Conservation (phyloP, 1,284 basidiomycete species). For the Puccinia coronata region DNA sequence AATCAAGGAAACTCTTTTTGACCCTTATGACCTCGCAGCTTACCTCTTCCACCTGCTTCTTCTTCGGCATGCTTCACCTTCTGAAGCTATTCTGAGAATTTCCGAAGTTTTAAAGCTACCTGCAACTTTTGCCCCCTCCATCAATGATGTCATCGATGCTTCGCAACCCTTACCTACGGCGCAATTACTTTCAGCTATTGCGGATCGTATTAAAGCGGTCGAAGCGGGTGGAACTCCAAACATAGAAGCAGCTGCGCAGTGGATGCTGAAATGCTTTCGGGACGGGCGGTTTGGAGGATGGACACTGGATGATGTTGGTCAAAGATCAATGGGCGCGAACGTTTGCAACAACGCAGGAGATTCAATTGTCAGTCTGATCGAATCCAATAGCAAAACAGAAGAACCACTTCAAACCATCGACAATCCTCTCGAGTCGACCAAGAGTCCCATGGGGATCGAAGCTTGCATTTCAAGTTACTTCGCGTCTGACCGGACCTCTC, state of each 20-base stretch:
- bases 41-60: conserved; percentile 40
- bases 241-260: conserved; percentile 70
- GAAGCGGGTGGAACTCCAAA: conserved; percentile 73
- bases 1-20: conserved; percentile 42
- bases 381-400: conserved; percentile 11
- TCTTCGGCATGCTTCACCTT: conserved; percentile 9
- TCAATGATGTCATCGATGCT: background rate
- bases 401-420: background rate
- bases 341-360: background rate
- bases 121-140: background rate
- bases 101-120: conserved; percentile 8
- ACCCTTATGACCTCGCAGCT: conserved; percentile 28
- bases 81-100: background rate
- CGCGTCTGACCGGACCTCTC: background rate
- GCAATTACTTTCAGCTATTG: conserved; percentile 71
- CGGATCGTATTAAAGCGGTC: conserved; percentile 74
- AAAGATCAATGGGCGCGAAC: conserved; percentile 19
- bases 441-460: background rate
- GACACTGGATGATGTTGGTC: conserved; percentile 62
- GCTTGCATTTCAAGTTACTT: conserved; percentile 11
- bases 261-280: conserved; percentile 82
- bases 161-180: conserved; percentile 16
- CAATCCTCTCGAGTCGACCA: background rate
- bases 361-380: background rate
- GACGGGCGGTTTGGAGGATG: conserved; percentile 65